phyloP scores from a whole-genome alignment of 2,329 filamentous ascomycete species.

The Colletotrichum caudatum region DNA sequence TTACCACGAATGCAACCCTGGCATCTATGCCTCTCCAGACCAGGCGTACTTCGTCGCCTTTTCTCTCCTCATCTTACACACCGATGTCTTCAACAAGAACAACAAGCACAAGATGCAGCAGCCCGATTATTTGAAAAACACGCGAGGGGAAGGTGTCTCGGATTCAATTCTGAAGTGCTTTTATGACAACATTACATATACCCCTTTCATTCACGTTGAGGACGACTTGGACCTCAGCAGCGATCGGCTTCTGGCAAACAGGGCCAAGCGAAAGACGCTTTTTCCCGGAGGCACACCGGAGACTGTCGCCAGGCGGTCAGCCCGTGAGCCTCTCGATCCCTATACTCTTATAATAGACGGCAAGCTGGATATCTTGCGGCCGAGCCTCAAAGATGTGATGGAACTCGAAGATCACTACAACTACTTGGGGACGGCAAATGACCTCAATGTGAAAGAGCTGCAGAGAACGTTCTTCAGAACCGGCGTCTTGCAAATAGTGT shows the following conservation, averaged over 20 bases:
- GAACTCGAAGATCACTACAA: slow-evolving; percentile 91
- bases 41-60: slow-evolving; percentile 99
- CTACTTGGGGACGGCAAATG: slow-evolving; percentile 82
- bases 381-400: slow-evolving; percentile 92
- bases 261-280: slow-evolving; percentile 76
- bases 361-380: slow-evolving; percentile 84
- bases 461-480: slow-evolving; percentile 93
- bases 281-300: slow-evolving; percentile 76
- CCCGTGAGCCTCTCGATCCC: slow-evolving; percentile 91
- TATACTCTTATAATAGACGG: slow-evolving; percentile 94
- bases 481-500: slow-evolving; percentile 93
- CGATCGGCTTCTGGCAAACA: slow-evolving; percentile 78
- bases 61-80: slow-evolving; percentile 94
- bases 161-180: slow-evolving; percentile 95
- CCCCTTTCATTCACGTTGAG: slow-evolving; percentile 97
- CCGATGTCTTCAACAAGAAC: slow-evolving; percentile 99
- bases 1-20: slow-evolving; percentile 98
- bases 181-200: slow-evolving; percentile 98
- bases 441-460: slow-evolving; percentile 82
- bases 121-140: slow-evolving; percentile 94
- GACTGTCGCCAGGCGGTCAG: slow-evolving; percentile 67
- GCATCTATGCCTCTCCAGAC: slow-evolving; percentile 90
- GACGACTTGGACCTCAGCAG: slow-evolving; percentile 86
- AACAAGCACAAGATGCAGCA: slow-evolving; percentile 99
- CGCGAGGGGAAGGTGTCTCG: slow-evolving; percentile 89